Percentiles rank a stretch among this genome's conserved stretches.
Evolutionary conservation across 495 filamentous ascomycete species (phyloP).

Genomic region (Trichocladium antarcticum): DNA sequence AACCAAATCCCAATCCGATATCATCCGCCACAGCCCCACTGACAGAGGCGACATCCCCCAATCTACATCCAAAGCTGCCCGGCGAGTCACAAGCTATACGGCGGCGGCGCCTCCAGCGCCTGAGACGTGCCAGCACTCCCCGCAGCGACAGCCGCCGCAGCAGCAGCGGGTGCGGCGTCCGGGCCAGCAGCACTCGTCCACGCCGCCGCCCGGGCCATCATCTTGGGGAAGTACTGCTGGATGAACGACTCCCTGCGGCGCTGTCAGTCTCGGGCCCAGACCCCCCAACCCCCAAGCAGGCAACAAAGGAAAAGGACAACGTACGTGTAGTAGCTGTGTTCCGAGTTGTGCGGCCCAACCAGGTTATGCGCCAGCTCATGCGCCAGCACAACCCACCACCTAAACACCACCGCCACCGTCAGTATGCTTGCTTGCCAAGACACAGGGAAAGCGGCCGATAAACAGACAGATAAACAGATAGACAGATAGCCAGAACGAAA

Average conservation of each 20-base stretch:
- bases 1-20: neutral
- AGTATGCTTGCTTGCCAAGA: neutral
- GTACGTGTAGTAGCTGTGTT: constrained; percentile 79
- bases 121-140: neutral
- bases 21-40: no score
- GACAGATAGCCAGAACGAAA: no score
- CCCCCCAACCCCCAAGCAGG: no score
- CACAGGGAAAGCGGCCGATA: no score
- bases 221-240: constrained; percentile 38
- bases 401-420: neutral
- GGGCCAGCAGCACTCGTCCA: constrained; percentile 6
- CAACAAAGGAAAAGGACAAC: constrained; percentile 15
- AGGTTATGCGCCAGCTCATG: constrained; percentile 95
- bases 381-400: constrained; percentile 80
- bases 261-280: constrained; percentile 5
- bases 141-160: neutral
- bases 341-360: constrained; percentile 62
- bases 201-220: constrained; percentile 32
- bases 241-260: constrained; percentile 38
- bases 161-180: neutral
- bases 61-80: constrained; percentile 6
- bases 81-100: constrained; percentile 5
- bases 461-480: no score
- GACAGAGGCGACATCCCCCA: no score
- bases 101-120: constrained; percentile 4